A percentile compares a stretch with the other conserved stretches of the same genome.
Evolutionary conservation across 805 yeast species (phyloP).

Genomic region (Saccharomycopsis guyanensis): DNA sequence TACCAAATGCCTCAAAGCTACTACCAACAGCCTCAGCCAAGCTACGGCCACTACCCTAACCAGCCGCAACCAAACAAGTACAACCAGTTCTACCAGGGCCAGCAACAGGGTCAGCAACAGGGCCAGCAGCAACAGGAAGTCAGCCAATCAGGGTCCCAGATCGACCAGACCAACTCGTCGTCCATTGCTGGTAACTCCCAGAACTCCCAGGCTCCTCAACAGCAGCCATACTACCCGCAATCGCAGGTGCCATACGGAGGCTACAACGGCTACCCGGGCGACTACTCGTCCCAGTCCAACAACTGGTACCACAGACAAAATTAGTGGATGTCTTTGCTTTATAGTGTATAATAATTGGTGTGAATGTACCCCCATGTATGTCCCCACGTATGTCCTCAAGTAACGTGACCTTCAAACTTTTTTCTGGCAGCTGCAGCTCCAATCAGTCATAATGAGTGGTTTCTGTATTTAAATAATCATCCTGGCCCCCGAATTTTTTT

Average conservation of each 20-base stretch:
- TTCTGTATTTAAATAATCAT: no score
- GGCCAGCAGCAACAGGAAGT: conserved; percentile 21
- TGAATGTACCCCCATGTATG: no score
- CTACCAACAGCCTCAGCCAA: conserved; percentile 21
- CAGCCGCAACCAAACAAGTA: conserved; percentile 22
- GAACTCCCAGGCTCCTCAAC: conserved; percentile 23
- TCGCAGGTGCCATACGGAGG: conserved; percentile 9
- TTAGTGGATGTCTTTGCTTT: not conserved
- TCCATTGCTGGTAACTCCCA: conserved; percentile 14
- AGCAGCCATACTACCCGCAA: conserved; percentile 2
- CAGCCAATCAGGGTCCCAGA: not conserved
- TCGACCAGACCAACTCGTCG: not conserved
- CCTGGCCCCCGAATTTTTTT: no score
- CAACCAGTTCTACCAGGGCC: conserved; percentile 19
- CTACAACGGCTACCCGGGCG: conserved; percentile 11
- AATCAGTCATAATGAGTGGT: no score
- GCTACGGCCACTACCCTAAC: conserved; percentile 11
- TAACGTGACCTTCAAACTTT: no score
- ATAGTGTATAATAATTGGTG: not conserved
- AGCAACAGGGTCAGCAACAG: conserved; percentile 17
- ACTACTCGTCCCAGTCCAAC: conserved; percentile 8
- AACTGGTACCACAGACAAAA: not conserved
- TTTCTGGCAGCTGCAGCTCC: no score
- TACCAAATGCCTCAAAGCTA: conserved; percentile 22
- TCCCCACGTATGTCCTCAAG: no score